Evolutionary conservation across 2,329 filamentous ascomycete genomes (phyloP).

Genomic region (Pyrenochaeta sp.): DNA sequence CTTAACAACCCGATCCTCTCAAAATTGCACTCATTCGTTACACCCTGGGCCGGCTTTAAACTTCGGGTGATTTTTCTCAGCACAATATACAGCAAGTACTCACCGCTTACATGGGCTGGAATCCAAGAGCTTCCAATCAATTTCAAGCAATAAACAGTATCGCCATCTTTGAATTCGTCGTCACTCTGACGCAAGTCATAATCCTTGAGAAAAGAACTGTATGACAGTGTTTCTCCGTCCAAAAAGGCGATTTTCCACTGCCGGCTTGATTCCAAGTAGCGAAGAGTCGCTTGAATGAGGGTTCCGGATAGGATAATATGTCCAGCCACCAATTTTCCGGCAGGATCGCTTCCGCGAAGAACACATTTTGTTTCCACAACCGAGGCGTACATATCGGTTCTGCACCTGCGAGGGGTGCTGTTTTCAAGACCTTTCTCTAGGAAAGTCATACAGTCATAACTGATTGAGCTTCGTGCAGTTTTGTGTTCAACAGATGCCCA

Average conservation of each 20-base stretch:
- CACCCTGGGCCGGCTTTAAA: too few species aligned
- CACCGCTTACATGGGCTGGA: too few species aligned
- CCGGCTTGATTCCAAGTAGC: too few species aligned
- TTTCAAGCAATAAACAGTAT: conserved; percentile 2
- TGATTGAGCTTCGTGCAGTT: not conserved
- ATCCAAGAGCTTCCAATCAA: too few species aligned
- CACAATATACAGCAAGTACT: too few species aligned
- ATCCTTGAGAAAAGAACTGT: not conserved
- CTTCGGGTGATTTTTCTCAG: too few species aligned
- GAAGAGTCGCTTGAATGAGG: not conserved
- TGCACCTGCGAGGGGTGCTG: not conserved
- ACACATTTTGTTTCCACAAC: not conserved
- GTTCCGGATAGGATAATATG: conserved; percentile 3
- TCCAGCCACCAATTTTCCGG: not conserved
- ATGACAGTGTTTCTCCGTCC: too few species aligned
- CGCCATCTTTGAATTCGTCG: not conserved
- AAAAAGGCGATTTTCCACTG: too few species aligned
- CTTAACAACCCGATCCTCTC: too few species aligned
- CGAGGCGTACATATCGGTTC: not conserved
- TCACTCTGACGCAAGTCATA: not conserved
- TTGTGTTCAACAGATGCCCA: conserved; percentile 13
- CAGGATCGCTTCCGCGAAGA: not conserved
- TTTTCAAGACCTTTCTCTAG: not conserved
- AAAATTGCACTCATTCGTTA: too few species aligned
- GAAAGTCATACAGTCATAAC: not conserved